Evolutionary conservation across 2,329 filamentous ascomycete genomes (phyloP), one percentile per base, ranked within the genome.

Genomic region (Alternaria longipes): DNA sequence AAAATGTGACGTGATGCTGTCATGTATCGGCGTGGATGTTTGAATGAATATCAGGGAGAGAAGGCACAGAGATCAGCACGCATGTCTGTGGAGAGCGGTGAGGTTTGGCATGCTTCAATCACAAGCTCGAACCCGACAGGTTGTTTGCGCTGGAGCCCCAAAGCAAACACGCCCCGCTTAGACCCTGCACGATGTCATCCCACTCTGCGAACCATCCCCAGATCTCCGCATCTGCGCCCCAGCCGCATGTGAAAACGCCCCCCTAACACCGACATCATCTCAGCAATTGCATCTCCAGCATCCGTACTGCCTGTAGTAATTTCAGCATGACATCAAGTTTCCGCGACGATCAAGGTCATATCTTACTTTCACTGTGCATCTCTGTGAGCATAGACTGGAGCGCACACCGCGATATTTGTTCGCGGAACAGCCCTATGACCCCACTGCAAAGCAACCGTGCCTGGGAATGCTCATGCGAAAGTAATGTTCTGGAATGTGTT

Each of bases 151-250:
- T 47, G 53, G 44, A 56, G 44, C 54, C 54, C 36, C 54, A 56
- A 28, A 38, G 54, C 54, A 56, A 49, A 46, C 54, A 26, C 18
- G 54, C 54, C 54, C 54, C 44, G 34, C 53, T 22, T 16, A 18
- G 42, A 16, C 54, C 34, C 40, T 36, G 54, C 54, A 36, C 42
- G 16, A 49, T 56, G 54, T 38, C 34, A 38, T 41, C 44, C 44
- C 34, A 22, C 42, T 11, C 22, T 16, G 30, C 53, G 41, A 47
- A 28, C 53, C n/a, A 38, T 55, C 16, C 42, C 41, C 53, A 26
- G 20, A 34, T 22, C 28, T 46, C 20, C 28, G 30, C 46, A 24
- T 36, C 24, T 52, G 16, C 40, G 20, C 40, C 9, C 9, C 11
- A 11, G 18, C 40, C 40, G 5, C 40, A 42, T 22, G 40, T 12